These are phyloP conservation scores for Saprolegnia diclina DNA, from an alignment of 352 stramenopile species.

Conservation along the genomic window DNA sequence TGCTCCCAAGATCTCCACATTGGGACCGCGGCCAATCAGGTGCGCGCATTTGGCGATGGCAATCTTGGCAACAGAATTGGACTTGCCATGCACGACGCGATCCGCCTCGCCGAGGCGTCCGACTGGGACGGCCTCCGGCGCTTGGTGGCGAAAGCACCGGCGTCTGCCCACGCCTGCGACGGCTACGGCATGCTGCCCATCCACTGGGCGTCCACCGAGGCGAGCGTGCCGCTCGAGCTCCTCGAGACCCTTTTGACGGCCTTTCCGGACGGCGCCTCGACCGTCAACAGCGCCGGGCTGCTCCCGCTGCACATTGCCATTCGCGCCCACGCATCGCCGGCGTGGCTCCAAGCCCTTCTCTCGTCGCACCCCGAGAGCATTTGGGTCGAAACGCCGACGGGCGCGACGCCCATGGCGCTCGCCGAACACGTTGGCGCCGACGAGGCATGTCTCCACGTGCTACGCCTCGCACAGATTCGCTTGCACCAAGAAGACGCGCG, in stretches of 20 bases:
- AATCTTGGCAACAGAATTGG: background rate
- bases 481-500: background rate
- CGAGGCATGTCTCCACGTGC: constrained; percentile 43
- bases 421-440: constrained; percentile 41
- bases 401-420: constrained; percentile 47
- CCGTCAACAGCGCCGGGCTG: constrained; percentile 58
- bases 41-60: background rate
- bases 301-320: constrained; percentile 80
- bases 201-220: constrained; percentile 74
- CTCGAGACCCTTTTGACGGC: constrained; percentile 53
- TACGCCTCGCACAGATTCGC: constrained; percentile 32
- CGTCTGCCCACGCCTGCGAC: constrained; percentile 42
- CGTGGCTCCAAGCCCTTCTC: constrained; percentile 51
- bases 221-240: constrained; percentile 51
- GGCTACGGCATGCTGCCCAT: constrained; percentile 81
- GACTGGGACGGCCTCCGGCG: constrained; percentile 67
- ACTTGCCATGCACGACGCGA: constrained; percentile 40
- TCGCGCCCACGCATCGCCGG: constrained; percentile 39
- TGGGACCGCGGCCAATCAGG: background rate
- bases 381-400: constrained; percentile 40
- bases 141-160: constrained; percentile 49
- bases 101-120: constrained; percentile 66
- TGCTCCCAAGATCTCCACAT: constrained; percentile 2
- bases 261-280: constrained; percentile 48
- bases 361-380: constrained; percentile 49